Evolutionary conservation across 2,329 filamentous ascomycete species (phyloP), one percentile per base, ranked within the genome.

Genomic region (Fusarium robinianum): DNA sequence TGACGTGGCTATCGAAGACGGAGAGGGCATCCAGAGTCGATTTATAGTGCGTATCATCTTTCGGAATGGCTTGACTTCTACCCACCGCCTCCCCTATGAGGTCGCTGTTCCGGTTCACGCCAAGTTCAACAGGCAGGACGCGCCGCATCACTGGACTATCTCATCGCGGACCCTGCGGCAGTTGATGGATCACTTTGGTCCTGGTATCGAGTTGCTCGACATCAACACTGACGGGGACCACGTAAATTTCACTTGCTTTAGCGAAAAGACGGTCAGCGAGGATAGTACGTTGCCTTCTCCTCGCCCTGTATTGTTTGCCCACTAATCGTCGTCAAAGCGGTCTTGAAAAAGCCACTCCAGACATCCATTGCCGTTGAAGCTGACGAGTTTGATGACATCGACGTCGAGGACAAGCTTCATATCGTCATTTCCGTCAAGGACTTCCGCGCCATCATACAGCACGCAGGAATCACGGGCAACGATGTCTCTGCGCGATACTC

Each of bases 371-470:
- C 87, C 1, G 78, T 91, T 10, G 86, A 90, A 62, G 83, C 81
- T 19, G 80, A 86, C 43, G 87, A 91, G 56, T 92, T 92, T 59
- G 83, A 88, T 44, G 79, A 85, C 37, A 88, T 91, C 49, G 75
- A 80, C 15, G 83, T 89, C 19, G 83, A 90, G 62, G 82, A 88
- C 47, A 84, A 85, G 36, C 76, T 90, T 43, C 88, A 90, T 62
- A 87, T 90, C 58, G 80, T 89, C 46, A 87, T 91, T 61, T 88
- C 83, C 57, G 87, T 92, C 62, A 90, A 89, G 60, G 88, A 92
- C 66, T 91, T 91, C 65, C 84, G 87, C 36, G 84, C 87, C 22
- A 88, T 91, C 40, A 81, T 90, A 37, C 79, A 83, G 22, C 88
- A 92, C 66, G 87, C 88, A 8, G 84, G 84, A 16, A 81, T 83